Conservation (phyloP, 495 filamentous ascomycete species). For the Aspergillus bridgeri region DNA sequence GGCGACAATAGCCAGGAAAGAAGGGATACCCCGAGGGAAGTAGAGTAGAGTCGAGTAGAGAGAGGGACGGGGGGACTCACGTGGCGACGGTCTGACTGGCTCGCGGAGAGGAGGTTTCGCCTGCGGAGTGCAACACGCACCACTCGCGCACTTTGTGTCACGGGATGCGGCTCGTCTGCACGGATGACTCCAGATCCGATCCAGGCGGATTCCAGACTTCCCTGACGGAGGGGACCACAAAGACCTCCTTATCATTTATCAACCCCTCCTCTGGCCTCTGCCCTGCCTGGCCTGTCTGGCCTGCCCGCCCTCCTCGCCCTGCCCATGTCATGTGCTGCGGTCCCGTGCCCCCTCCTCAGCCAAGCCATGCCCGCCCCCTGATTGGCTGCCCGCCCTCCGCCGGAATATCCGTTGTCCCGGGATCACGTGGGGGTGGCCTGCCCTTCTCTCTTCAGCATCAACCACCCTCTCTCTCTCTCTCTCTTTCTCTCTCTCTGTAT, state of each 20-base stretch:
- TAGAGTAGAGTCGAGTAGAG: conserved; percentile 26
- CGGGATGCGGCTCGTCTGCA: no score
- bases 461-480: background rate
- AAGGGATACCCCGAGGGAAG: conserved; percentile 29
- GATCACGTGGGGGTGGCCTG: conserved; percentile 22
- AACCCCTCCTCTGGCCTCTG: background rate
- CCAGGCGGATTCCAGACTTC: no score
- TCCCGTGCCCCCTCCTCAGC: conserved; percentile 43
- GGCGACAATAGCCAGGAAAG: conserved; percentile 30
- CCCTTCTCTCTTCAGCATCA: background rate
- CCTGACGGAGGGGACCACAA: no score
- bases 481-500: background rate
- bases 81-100: conserved; percentile 28
- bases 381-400: conserved; percentile 30
- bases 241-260: background rate
- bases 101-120: conserved; percentile 19
- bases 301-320: conserved; percentile 15
- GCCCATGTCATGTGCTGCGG: conserved; percentile 38
- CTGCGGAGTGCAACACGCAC: conserved; percentile 22
- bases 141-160: conserved; percentile 32
- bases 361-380: conserved; percentile 14
- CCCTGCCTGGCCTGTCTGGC: background rate
- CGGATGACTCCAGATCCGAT: no score
- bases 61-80: conserved; percentile 39
- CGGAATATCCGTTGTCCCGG: conserved; percentile 25